A percentile compares a stretch with the other conserved stretches of the same genome.
Evolutionary conservation across 2,329 filamentous ascomycete genomes (phyloP).

Genomic region (Trichoderma semiorbis): DNA sequence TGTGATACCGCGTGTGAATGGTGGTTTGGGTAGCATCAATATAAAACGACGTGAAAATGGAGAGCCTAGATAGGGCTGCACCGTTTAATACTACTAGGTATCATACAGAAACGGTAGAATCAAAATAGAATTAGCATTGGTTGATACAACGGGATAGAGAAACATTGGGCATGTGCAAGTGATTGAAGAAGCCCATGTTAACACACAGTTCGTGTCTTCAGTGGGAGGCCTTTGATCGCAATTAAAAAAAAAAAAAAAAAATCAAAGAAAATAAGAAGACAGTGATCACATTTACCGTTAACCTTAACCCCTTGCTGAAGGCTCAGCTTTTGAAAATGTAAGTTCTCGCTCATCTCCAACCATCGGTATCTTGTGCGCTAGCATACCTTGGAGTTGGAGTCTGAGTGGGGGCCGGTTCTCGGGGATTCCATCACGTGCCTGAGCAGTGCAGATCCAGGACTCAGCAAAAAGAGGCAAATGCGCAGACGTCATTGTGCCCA

Average conservation of each 20-base stretch:
- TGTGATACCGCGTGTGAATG: neutral
- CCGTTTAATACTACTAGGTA: neutral
- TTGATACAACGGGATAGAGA: neutral
- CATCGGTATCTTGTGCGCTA: neutral
- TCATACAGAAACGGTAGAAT: neutral
- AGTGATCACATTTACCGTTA: neutral
- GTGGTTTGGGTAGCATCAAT: neutral
- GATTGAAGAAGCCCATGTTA: neutral
- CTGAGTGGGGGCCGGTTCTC: neutral
- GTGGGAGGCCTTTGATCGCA: neutral
- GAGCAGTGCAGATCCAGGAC: neutral
- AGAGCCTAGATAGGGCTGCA: neutral
- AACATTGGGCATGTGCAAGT: neutral
- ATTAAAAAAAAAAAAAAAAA: neutral
- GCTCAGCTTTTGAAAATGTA: neutral
- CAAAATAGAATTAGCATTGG: neutral
- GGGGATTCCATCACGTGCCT: neutral
- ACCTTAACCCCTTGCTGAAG: neutral
- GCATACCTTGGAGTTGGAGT: neutral
- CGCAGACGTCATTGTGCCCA: neutral
- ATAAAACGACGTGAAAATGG: neutral
- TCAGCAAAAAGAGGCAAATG: neutral
- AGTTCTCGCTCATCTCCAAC: neutral
- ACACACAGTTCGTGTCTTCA: neutral
- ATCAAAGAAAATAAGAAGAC: neutral